Base-by-base conservation (phyloP, 108 stramenopile genomes). In the Pseudonitzschia multiseries region DNA sequence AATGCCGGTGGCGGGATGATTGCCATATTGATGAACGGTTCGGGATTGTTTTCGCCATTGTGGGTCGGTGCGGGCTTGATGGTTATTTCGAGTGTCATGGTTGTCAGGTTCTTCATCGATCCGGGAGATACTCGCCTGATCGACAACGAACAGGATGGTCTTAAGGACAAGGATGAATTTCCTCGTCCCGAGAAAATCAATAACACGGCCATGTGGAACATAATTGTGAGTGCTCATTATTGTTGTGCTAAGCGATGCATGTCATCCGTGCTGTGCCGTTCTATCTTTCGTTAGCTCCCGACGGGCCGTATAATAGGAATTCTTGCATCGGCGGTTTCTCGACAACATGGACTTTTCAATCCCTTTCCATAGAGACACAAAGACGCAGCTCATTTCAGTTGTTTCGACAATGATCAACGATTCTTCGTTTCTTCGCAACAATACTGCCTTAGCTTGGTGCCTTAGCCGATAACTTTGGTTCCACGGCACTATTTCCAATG, bases 1-100 rank as follows among this genome's bases (percentile, higher is more conserved):
- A 83, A 73, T 69, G 72, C 82, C 3, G 85, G 85, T n/a, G 85
- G 85, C 20, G 85, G 85, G 1, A 86, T 86, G 54, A 76, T 81
- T 46, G 85, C 85, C 6, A 81, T 86, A n/a, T 41, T 86, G 21
- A 80, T 82, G 84, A 60, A 70, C 18, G 59, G 60, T 43, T 33
- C 63, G n/a, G 85, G 85, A 14, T 53, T 86, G 8, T 86, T 86
- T 60, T 8, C 78, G 8, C 80, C 85, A 24, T 65, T 86, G 13
- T 81, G 64, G 73, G 64, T 86, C 6, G 84, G 82, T 20, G 80
- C 82, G 43, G 79, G 36, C 1, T 15, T 86, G 8, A 65, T 76
- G 62, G 57, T 65, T 9, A 46, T 83, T 27, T 52, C 82, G 42
- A 60, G 69, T 14, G 14, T 83, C 13, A 14, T 68, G 21, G 60